Base-by-base conservation (phyloP, 2,329 filamentous ascomycete genomes). In the Ascochyta koolunga region DNA sequence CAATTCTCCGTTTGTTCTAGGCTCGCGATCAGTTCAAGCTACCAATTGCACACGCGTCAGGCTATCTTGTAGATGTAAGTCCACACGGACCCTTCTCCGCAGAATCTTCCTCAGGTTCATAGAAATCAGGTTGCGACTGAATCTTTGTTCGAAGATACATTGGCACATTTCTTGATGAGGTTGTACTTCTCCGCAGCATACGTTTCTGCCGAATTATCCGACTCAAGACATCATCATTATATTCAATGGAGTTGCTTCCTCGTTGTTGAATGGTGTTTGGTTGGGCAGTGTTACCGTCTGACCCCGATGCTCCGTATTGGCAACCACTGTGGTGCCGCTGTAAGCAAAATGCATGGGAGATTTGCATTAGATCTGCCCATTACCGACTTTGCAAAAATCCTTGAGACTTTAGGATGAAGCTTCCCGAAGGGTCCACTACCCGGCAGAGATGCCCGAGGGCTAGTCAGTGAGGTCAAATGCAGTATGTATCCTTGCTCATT, bases 121-220 rank as follows among this genome's bases (percentile, higher is more conserved):
- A 10, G 4, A 16, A 3, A 27, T 24, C 15, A 45, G 15, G 33
- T 33, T 32, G 44, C 32, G 36, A 13, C 35, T 32, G 27, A 40
- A 35, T 0, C 31, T 29, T 38, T 39, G 25, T 11, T 42, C 22
- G 25, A 41, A 18, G 33, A 35, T 21, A 44, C 33, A 33, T n/a
- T 18, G 7, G 13, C 27, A 29, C 35, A 21, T 39, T 24, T 16
- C 21, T 5, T 36, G 35, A 41, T 22, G 33, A 15, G 16, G n/a
- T 8, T 19, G 37, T 31, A 22, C n/a, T 41, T 13, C 8, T 32
- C 22, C 18, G 29, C 16, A 37, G 3, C 21, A 39, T 36, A 22
- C 35, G 35, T 31, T 41, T 29, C n/a, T 54, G 35, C 51, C 51
- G 51, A 37, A 15, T 36, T 50, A 54, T 7, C 51, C 51, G 51